Conservation (phyloP, 2,329 filamentous ascomycete genomes). For the Epichloe baconii region DNA sequence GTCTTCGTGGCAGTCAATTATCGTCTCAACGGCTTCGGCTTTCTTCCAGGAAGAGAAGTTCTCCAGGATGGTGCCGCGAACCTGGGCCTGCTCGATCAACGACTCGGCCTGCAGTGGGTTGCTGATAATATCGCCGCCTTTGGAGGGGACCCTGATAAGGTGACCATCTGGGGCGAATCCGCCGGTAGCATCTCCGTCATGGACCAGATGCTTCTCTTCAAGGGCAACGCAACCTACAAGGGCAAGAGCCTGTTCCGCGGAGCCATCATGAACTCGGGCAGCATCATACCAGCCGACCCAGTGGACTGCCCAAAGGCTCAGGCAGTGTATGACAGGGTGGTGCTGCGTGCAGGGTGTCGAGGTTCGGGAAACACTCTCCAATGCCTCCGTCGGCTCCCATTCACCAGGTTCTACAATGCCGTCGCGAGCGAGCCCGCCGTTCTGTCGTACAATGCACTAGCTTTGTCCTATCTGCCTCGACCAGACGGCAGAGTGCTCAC, state of each 20-base stretch:
- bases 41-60: not conserved
- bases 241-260: constrained; percentile 1
- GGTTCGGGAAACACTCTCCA: constrained; percentile 25
- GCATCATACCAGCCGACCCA: constrained; percentile 33
- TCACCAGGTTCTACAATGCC: constrained; percentile 33
- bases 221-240: constrained; percentile 41
- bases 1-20: constrained; percentile 3
- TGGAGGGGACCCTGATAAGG: constrained; percentile 45
- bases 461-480: not conserved
- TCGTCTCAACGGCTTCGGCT: constrained; percentile 1
- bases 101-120: constrained; percentile 44
- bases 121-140: constrained; percentile 49
- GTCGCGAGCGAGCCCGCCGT: constrained; percentile 7
- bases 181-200: constrained; percentile 44
- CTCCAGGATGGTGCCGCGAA: constrained; percentile 47
- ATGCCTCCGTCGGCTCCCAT: constrained; percentile 26
- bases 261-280: constrained; percentile 4
- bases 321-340: not conserved
- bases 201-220: constrained; percentile 37
- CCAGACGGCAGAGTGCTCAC: constrained; percentile 18
- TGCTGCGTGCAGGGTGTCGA: not conserved
- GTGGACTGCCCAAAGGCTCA: not conserved
- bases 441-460: not conserved
- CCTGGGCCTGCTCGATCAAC: constrained; percentile 44
- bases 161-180: constrained; percentile 48